Conservation (phyloP, 768 basidiomycete genomes). For the Russula abietina region DNA sequence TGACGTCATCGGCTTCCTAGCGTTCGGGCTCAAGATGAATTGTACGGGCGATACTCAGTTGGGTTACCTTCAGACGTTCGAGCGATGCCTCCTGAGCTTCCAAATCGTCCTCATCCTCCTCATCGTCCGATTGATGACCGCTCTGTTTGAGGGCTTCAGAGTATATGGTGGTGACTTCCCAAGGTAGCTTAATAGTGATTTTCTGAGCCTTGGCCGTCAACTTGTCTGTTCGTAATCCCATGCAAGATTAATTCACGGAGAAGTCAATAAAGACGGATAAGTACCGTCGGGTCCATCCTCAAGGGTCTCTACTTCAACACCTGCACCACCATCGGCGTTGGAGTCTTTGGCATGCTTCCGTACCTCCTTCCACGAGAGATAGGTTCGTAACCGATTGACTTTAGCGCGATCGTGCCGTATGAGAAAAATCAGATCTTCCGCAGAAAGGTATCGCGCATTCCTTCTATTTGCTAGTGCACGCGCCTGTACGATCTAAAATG, state of each 20-base stretch:
- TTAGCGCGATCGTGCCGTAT: conserved; percentile 92
- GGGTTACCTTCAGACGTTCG: conserved; percentile 63
- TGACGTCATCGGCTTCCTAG: conserved; percentile 92
- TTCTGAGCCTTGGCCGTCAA: conserved; percentile 81
- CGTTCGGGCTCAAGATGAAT: background rate
- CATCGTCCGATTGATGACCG: conserved; percentile 70
- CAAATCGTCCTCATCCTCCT: conserved; percentile 93
- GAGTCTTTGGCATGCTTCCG: conserved; percentile 91
- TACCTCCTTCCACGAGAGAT: conserved; percentile 96
- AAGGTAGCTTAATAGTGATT: conserved; percentile 90
- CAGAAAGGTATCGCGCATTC: conserved; percentile 77
- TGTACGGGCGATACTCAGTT: background rate
- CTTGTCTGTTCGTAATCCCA: conserved; percentile 48
- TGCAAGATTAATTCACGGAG: conserved; percentile 3
- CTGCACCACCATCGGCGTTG: conserved; percentile 73
- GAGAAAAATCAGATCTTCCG: conserved; percentile 94
- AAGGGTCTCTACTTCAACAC: conserved; percentile 73
- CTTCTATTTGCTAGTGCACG: conserved; percentile 76
- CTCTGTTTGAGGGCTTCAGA: conserved; percentile 61
- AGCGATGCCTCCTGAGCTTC: conserved; percentile 96
- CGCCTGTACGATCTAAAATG: conserved; percentile 76
- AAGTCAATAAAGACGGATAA: conserved; percentile 22
- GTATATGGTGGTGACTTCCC: conserved; percentile 91
- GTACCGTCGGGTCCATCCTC: conserved; percentile 80
- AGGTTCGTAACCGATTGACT: conserved; percentile 87